Base-by-base conservation (phyloP, 768 basidiomycete species). In the Collybia sordida region DNA sequence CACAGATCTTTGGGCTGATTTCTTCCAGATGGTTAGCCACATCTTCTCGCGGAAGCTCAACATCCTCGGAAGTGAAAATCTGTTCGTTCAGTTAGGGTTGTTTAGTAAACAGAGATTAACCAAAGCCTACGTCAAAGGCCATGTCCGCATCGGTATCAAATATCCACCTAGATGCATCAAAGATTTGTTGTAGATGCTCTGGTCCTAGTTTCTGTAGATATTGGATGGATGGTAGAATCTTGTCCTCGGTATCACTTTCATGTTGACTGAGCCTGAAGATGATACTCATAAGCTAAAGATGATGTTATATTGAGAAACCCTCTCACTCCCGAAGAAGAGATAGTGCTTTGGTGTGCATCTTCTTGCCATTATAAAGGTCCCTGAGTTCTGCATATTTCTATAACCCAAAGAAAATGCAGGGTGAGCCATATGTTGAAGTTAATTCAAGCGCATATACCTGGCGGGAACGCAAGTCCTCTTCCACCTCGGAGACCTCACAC, bases 51-150 rank as follows among this genome's bases (percentile, higher is more conserved):
- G 97, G 94, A 15, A 98, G 78, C 51, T 96, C 93, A 6, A 89
- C 89, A 50, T 98, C 94, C 60, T 98, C 96, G 0, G 95, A 93
- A 2, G 87, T 93, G 62, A 98, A 99, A 36, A 99, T 92, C 93
- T 97, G 57, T 2, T 9, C n/a, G 22, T 49, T 27, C 18, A 18
- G 22, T 48, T 12, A 14, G 22, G 15, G 15, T 21, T 19, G 2
- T 3, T 34, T 12, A 45, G 19, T 17, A 38, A 34, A 21, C 1
- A 22, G 21, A 9, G 12, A 50, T 7, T 0, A 18, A 47, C 19
- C 18, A 18, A 35, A 8, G 47, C 64, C 27, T 56, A 85, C 95
- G 72, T 93, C 78, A 52, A 98, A 86, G 1, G 80, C 94, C 68
- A 87, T 84, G 19, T 82, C 75, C 0, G 75, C 70, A 58, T 95